Evolutionary conservation across 164 flowering plant genomes (phyloP), one percentile per base, ranked within the genome.

Genomic region (Litsea cubeba): DNA sequence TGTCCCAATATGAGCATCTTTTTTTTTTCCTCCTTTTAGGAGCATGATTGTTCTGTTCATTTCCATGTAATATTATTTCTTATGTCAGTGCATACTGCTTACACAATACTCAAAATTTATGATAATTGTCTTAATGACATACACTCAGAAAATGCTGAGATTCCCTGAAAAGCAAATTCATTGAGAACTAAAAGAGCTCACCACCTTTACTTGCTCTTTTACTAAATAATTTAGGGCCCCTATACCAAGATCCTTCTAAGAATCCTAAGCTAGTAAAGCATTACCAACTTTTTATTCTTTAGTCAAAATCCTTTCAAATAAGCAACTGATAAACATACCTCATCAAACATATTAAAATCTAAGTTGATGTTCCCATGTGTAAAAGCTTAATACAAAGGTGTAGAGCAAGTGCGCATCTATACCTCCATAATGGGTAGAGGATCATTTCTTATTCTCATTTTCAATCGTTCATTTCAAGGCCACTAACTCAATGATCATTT

Each of bases 31-130:
- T 62, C 18, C 69, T 49, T 73, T 66, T 73, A 17, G 26, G 2
- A 20, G 24, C 50, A 73, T 73, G 76, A 73, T 65, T 73, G 63
- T 73, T 64, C 23, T 66, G 26, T 51, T 69, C 26, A 50, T 3
- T 11, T 28, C 26, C 51, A 17, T 66, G 46, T 25, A 15, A 30
- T 65, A 26, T 65, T 65, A 26, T 65, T 65, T 30, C 46, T 14
- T 65, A 15, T 26, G 26, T 25, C 12, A 14, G 35, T 65, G 69
- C n/a, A 65, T 26, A 14, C 18, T 54, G 14, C 60, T 54, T 54
- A 24, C 66, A 63, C 66, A 26, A 30, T 26, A 65, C 11, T 49
- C 46, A 28, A 65, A 14, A 17, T 65, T 15, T 28, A 30, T 14
- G 3, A 15, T 30, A 15, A 65, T 12, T 26, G 18, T 35, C 35